Evolutionary conservation across 2,329 filamentous ascomycete genomes (phyloP), one percentile per base, ranked within the genome.

Genomic region (Ascochyta viciae-villosae): DNA sequence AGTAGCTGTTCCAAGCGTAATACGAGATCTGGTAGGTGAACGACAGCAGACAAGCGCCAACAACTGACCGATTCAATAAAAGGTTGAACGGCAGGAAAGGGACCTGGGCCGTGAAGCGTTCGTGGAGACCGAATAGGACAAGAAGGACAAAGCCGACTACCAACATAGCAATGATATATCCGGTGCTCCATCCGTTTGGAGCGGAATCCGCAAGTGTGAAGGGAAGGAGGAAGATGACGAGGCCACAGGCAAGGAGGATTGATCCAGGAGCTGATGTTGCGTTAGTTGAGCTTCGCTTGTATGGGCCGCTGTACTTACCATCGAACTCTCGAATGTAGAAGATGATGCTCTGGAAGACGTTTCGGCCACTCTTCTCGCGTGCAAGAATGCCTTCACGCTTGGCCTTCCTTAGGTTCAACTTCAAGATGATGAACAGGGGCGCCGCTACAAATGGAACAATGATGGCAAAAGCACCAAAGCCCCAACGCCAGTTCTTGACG

Each of bases 401-500:
- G 53, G 83, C 80, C 26, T 85, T 85, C 56, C 82, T 83, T 22
- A 87, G 78, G 83, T 64, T 64, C 33, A 62, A 38, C 43, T 62
- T 58, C 51, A 89, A 77, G 3, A 88, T 76, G 12, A 79, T 66
- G 19, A 83, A 83, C 13, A 91, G 76, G 0, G 89, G 88, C 6
- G 85, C 58, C 16, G 82, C 82, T 16, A 88, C 80, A 43, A 81
- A 74, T 0, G 87, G 87, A 6, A 86, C 77, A 56, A 90, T 80
- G 61, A 91, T 86, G 37, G 83, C 79, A 71, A 88, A 90, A 63
- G 81, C 80, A 34, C 87, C 88, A 65, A 87, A 90, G 1, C 81
- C 87, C 88, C 87, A 90, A 39, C 85, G 81, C 61, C 61, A 64
- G 31, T 54, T 64, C 40, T 54, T 54, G 44, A 62, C 47, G 26